Base-by-base conservation (phyloP, 306 rosid genomes). In the Vicia sativa region DNA sequence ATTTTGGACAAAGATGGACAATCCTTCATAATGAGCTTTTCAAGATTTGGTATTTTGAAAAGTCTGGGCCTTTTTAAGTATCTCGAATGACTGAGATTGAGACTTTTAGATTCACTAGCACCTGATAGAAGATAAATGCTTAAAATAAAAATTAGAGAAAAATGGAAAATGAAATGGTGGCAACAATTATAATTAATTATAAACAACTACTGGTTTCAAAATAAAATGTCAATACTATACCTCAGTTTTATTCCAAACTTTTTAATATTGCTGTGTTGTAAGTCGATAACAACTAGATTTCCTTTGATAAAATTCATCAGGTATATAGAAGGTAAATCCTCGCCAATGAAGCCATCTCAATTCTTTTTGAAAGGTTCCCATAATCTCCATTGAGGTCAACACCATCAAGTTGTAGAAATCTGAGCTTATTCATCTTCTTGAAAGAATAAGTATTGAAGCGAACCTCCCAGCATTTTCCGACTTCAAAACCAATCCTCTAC, bases 291-390 rank as follows among this genome's bases (percentile, higher is more conserved):
- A 74, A 84, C 75, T 4, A 79, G 9, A 7, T 15, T 23, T 16
- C 5, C 18, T 0, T n/a, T 21, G 78, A 56, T 50, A 9, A 4
- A 84, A 62, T 31, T 66, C 35, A 0, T 35, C n/a, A 1, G 86
- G 92, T 1, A 21, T 49, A 31, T 11, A 77, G 19, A 77, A 63
- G 3, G 81, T 71, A 49, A 62, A 80, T 42, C 79, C 77, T 25
- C 62, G 56, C 87, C 87, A 83, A 62, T 15, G 37, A 4, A 83
- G 0, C 85, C 83, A 83, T 28, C 62, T 74, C 9, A 83, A 2
- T 74, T 7, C 9, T 67, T 9, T n/a, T 0, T 79, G 57, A 70
- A 87, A 14, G 68, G n/a, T 60, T 13, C 19, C n/a, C 26, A 62
- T 35, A 78, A 28, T 64, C 74, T 53, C 84, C 83, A 0, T 0